These are phyloP conservation scores for Suillus hirtellus DNA, from an alignment of 768 basidiomycete genomes.

Conservation along the genomic window DNA sequence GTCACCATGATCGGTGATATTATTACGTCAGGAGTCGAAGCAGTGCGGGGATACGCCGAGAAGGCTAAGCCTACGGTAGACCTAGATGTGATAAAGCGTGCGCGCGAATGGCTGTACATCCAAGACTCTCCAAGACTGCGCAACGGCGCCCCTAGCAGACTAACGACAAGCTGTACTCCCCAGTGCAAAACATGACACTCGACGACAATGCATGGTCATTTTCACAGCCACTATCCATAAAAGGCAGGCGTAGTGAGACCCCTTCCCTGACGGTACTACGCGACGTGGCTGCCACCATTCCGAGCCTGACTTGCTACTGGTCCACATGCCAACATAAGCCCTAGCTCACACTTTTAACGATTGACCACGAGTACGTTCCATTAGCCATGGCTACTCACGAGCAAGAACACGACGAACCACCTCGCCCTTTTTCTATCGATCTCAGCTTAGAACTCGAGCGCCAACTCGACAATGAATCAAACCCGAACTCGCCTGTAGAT, in stretches of 20 bases:
- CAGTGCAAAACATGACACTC: not conserved
- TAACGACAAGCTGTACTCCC: not conserved
- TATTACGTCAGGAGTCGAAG: not conserved
- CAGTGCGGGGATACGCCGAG: not conserved
- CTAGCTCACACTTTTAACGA: constrained; percentile 5
- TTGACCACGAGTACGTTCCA: not conserved
- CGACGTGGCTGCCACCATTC: constrained; percentile 13
- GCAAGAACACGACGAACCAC: constrained; percentile 18
- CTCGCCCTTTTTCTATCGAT: constrained; percentile 62
- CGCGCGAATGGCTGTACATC: not conserved
- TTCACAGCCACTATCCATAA: constrained; percentile 10
- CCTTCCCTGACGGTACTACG: not conserved
- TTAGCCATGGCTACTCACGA: constrained; percentile 33
- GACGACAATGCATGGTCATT: not conserved
- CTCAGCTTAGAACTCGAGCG: constrained; percentile 78
- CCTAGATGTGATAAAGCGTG: not conserved
- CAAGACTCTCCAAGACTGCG: not conserved
- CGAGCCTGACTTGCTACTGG: constrained; percentile 1
- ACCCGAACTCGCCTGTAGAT: constrained; percentile 46
- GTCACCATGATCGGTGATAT: not conserved
- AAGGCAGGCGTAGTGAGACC: constrained; percentile 8
- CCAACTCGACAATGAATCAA: constrained; percentile 66
- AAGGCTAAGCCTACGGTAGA: not conserved
- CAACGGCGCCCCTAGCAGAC: not conserved
- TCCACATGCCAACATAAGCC: constrained; percentile 15